These are phyloP conservation scores for Ogataea trehaloabstinens DNA, from an alignment of 805 yeast genomes.

Conservation along the genomic window DNA sequence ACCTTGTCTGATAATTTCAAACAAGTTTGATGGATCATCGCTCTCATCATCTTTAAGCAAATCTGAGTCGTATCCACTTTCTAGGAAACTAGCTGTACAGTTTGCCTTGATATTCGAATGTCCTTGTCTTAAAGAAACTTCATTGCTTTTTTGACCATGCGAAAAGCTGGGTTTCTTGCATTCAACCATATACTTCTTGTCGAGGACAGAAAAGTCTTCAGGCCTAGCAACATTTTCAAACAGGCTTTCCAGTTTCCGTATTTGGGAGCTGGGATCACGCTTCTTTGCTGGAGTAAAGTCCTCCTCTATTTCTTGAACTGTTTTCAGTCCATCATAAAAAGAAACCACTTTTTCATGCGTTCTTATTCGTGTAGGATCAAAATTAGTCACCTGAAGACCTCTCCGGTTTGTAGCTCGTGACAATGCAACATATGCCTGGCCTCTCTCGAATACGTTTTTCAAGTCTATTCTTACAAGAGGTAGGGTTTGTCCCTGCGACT, in stretches of 20 bases:
- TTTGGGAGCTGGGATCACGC: constrained; percentile 7
- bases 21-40: constrained; percentile 1
- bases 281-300: not conserved
- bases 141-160: too few relatives aligned
- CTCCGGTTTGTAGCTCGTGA: constrained; percentile 79
- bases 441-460: constrained; percentile 74
- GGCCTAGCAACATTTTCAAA: constrained; percentile 11
- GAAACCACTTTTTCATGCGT: constrained; percentile 69
- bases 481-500: constrained; percentile 91
- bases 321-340: constrained; percentile 56
- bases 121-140: too few relatives aligned
- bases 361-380: constrained; percentile 58
- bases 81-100: too few relatives aligned
- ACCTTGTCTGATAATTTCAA: constrained; percentile 1
- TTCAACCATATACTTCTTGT: too few relatives aligned
- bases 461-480: constrained; percentile 77
- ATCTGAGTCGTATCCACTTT: constrained; percentile 1
- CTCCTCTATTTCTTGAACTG: constrained; percentile 32
- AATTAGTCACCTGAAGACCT: constrained; percentile 80
- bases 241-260: constrained; percentile 11
- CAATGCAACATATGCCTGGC: constrained; percentile 94
- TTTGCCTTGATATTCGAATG: too few relatives aligned
- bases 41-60: constrained; percentile 5
- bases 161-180: too few relatives aligned
- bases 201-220: constrained; percentile 12